These are phyloP conservation scores for Exophiala phaeomuriformis DNA, from an alignment of 2,329 filamentous ascomycete genomes.

Conservation along the genomic window DNA sequence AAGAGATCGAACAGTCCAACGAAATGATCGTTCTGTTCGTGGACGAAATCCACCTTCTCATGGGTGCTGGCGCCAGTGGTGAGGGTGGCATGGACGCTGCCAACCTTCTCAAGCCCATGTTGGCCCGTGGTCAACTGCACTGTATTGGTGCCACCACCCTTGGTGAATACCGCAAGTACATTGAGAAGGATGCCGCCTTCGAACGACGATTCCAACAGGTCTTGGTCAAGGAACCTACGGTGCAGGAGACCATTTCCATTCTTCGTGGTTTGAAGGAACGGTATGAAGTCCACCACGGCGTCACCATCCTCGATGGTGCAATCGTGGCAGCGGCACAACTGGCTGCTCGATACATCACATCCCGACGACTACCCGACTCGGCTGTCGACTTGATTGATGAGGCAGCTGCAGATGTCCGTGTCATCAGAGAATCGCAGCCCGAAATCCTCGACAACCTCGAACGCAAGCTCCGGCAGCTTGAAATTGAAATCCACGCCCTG, in stretches of 20 bases:
- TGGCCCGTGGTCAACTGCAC: conserved; percentile 91
- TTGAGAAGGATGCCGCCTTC: conserved; percentile 96
- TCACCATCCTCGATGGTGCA: conserved; percentile 89
- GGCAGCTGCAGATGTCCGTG: conserved; percentile 89
- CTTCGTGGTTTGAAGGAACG: conserved; percentile 96
- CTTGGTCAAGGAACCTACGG: conserved; percentile 84
- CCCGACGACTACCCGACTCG: conserved; percentile 84
- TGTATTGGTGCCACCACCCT: conserved; percentile 97
- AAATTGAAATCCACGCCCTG: conserved; percentile 95
- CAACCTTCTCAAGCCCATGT: conserved; percentile 95
- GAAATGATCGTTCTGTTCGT: conserved; percentile 98
- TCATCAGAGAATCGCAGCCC: conserved; percentile 91
- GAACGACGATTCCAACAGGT: conserved; percentile 99
- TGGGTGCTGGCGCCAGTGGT: conserved; percentile 90
- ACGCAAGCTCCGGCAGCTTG: conserved; percentile 77
- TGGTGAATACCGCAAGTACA: conserved; percentile 94
- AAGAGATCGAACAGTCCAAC: conserved; percentile 89
- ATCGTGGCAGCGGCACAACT: conserved; percentile 87
- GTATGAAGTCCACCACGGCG: conserved; percentile 96
- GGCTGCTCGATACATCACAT: conserved; percentile 86
- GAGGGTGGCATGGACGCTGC: conserved; percentile 98
- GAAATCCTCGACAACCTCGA: conserved; percentile 94
- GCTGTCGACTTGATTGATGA: conserved; percentile 96
- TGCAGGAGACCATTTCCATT: conserved; percentile 89
- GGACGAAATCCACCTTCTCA: conserved; percentile 96